phyloP scores from a whole-genome alignment of 805 yeast species.

The Tetrapisispora namnaoensis region DNA sequence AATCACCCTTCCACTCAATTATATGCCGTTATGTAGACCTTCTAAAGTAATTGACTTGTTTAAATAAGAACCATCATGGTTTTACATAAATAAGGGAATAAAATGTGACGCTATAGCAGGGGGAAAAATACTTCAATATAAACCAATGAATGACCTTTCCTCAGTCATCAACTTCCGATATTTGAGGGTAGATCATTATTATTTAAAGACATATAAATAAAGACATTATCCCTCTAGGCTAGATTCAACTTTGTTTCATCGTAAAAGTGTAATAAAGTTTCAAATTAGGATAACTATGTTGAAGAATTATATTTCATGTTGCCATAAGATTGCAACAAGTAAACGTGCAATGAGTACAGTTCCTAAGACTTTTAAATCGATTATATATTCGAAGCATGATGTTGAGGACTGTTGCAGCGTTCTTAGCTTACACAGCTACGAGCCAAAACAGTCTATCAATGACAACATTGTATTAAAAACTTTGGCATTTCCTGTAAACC shows the following conservation, averaged over 20 bases:
- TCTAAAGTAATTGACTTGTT: no score
- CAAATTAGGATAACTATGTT: background rate
- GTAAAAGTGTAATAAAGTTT: no score
- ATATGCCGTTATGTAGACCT: no score
- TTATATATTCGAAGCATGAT: constrained; percentile 24
- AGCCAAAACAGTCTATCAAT: constrained; percentile 19
- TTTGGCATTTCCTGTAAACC: constrained; percentile 79
- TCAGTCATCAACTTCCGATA: background rate
- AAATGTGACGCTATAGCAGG: no score
- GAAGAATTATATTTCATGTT: background rate
- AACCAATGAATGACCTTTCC: background rate
- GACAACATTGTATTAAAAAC: constrained; percentile 46
- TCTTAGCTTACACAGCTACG: constrained; percentile 19
- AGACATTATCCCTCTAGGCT: background rate
- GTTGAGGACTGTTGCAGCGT: constrained; percentile 24
- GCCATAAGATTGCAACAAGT: background rate
- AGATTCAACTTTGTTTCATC: no score
- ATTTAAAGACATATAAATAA: no score
- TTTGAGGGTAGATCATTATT: background rate
- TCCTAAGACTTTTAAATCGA: constrained; percentile 22
- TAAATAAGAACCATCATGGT: background rate
- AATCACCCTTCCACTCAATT: no score
- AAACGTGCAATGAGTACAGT: constrained; percentile 1
- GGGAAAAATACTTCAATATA: background rate
- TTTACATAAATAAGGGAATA: background rate